Base-by-base conservation (phyloP, 306 rosid species). In the Ziziphus jujuba region DNA sequence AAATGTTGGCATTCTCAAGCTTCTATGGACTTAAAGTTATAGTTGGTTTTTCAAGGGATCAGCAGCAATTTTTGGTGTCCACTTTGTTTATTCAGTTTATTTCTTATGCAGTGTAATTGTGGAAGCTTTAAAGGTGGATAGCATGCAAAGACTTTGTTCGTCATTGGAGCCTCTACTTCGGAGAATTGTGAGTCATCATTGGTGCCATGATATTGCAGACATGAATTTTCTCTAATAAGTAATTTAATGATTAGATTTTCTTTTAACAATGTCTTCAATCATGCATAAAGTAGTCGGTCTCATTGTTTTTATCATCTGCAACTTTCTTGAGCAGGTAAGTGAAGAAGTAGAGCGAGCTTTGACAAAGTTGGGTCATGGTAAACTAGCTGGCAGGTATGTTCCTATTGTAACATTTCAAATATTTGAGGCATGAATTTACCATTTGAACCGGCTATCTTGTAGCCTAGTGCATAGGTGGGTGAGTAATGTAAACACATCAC, bases 301-400 rank as follows among this genome's bases (percentile, higher is more conserved):
- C 50, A 31, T 53, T 21, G 25, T 72, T 17, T 45, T 61, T 63
- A 74, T 31, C 77, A 70, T 66, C 21, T 72, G 69, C 62, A 31
- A 75, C 57, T 74, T 48, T 75, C 63, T 45, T 79, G 74, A 71
- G 70, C 64, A 91, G 97, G 96, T 91, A 58, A 88, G 92, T 65
- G 93, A 91, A 84, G 97, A 91, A 75, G 85, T 88, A 64, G 96
- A 86, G 77, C 90, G 92, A 43, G 96, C 92, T 66, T 79, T 91
- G 78, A 70, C 80, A 10, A 88, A 84, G 74, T 50, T 86, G 47
- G 92, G 78, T 61, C 81, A 64, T 58, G 81, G 49, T 66, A 79
- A 78, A 59, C 69, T 84, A 40, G 66, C 82, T 67, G 91, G 74
- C 56, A 86, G 96, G 97, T 91, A 74, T 77, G 89, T 81, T 78